Conservation (phyloP, 176 grass and related monocot genomes). For the Triticum monococcum region DNA sequence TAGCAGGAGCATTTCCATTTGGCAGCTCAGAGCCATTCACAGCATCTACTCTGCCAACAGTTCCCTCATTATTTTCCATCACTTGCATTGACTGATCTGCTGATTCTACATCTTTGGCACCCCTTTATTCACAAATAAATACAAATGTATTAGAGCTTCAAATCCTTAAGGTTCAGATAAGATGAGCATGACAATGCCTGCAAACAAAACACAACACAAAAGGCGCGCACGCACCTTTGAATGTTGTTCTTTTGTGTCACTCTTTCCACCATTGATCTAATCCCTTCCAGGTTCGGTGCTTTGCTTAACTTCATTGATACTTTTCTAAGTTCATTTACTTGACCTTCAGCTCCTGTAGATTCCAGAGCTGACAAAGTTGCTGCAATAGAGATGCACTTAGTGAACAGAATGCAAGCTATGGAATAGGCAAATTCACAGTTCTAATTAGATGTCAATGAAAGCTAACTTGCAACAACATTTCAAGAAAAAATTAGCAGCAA, state of each 20-base stretch:
- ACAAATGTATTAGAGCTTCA: constrained; percentile 16
- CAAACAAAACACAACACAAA: constrained; percentile 2
- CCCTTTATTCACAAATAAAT: constrained; percentile 44
- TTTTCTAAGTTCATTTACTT: constrained; percentile 49
- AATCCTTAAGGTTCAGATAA: constrained; percentile 3
- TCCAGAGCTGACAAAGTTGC: constrained; percentile 53
- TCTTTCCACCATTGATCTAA: constrained; percentile 64
- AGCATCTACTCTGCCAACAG: constrained; percentile 41
- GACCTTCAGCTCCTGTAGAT: constrained; percentile 29
- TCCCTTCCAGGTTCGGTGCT: constrained; percentile 58
- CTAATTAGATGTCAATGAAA: background rate
- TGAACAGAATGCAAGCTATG: background rate
- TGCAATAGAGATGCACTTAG: constrained; percentile 6
- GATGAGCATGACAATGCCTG: background rate
- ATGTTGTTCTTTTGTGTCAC: constrained; percentile 46
- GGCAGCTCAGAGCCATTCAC: constrained; percentile 40
- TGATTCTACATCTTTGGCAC: constrained; percentile 47
- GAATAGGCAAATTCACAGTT: background rate
- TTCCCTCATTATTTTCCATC: constrained; percentile 39
- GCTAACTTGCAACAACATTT: background rate
- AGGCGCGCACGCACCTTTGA: constrained; percentile 58
- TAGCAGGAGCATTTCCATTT: constrained; percentile 49
- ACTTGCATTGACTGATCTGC: constrained; percentile 41
- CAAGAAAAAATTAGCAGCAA: background rate
- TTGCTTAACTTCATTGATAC: constrained; percentile 62